Percentiles rank a stretch among this genome's conserved stretches.
phyloP scores from a whole-genome alignment of 305 asterid species.

The Fraxinus sp. region DNA sequence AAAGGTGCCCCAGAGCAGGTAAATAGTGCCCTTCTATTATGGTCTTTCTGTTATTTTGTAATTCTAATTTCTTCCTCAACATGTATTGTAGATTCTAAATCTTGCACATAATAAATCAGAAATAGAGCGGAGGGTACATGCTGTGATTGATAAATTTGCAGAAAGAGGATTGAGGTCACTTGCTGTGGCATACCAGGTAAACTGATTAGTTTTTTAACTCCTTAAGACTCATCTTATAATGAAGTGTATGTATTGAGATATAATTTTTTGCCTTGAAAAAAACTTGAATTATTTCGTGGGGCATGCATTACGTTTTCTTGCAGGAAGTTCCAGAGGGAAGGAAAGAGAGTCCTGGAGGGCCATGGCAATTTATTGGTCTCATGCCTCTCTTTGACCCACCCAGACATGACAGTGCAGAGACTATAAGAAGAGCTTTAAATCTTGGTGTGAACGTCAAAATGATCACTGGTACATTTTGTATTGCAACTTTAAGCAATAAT shows the following conservation, averaged over 20 bases:
- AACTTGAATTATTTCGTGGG: neutral
- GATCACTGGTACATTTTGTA: slow-evolving; percentile 55
- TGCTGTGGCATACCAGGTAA: slow-evolving; percentile 77
- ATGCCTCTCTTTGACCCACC: slow-evolving; percentile 83
- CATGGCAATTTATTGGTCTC: slow-evolving; percentile 73
- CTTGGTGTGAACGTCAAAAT: slow-evolving; percentile 81
- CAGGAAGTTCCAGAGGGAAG: slow-evolving; percentile 77
- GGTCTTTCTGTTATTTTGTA: neutral
- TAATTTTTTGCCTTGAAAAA: neutral
- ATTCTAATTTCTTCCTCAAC: slow-evolving; percentile 28
- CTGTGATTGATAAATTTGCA: slow-evolving; percentile 75
- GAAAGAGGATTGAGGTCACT: slow-evolving; percentile 74
- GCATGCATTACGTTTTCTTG: slow-evolving; percentile 15
- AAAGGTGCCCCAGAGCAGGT: slow-evolving; percentile 95
- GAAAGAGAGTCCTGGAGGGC: slow-evolving; percentile 72
- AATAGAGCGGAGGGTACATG: slow-evolving; percentile 71
- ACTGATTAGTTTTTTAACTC: neutral
- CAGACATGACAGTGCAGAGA: slow-evolving; percentile 75
- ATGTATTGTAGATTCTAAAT: slow-evolving; percentile 51
- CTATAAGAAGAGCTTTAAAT: slow-evolving; percentile 67
- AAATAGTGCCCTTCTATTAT: slow-evolving; percentile 13
- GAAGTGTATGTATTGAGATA: neutral
- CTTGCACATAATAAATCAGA: slow-evolving; percentile 66
- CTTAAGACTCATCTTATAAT: neutral
- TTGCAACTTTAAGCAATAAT: slow-evolving; percentile 7